Evolutionary conservation across 139 green algal genomes (phyloP), one percentile per base, ranked within the genome.

Genomic region (Parachlorella kessleri): DNA sequence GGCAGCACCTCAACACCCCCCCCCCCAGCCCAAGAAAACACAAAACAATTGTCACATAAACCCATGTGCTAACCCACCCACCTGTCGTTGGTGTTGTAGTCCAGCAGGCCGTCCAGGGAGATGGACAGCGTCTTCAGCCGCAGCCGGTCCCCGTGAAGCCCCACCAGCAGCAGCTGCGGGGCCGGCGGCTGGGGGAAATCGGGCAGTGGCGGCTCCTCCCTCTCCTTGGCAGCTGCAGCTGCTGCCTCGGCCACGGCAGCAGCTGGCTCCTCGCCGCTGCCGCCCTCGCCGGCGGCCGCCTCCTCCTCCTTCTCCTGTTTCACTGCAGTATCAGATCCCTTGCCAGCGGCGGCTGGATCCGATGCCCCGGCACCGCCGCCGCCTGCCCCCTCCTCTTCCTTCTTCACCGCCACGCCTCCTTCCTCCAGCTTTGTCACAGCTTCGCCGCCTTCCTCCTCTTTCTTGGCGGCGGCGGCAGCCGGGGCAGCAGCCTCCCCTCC

Each of bases 71-170:
- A n/a, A n/a, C n/a, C n/a, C n/a, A n/a, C n/a, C n/a, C n/a, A 81
- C 75, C 55, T 81, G 75, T 89, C 81, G 8, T 76, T 78, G 38
- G 92, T 86, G 68, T 94, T 90, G 75, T 96, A 96, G 73, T 96
- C 92, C 74, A 96, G 85, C 82, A 96, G 81, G 32, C 92, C 92
- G 72, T 94, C 82, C 39, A 95, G 78, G 36, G 73, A 84, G 70
- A 95, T 88, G 65, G 80, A 30, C 36, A 80, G 33, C 0, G 80
- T 85, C 66, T 82, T 82, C 2, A 85, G 65, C 65, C 33, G 55
- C 36, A 85, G 30, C 24, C 32, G 36, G 6, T 69, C 63, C 6
- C 39, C 80, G 64, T 85, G 53, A 41, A 81, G 66, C 37, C 80
- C 80, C 35, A 85, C 70, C 70, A 82, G 64, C 59, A 75, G 66